phyloP scores from a whole-genome alignment of 2,329 filamentous ascomycete species.

The Karstenula rhodostoma region DNA sequence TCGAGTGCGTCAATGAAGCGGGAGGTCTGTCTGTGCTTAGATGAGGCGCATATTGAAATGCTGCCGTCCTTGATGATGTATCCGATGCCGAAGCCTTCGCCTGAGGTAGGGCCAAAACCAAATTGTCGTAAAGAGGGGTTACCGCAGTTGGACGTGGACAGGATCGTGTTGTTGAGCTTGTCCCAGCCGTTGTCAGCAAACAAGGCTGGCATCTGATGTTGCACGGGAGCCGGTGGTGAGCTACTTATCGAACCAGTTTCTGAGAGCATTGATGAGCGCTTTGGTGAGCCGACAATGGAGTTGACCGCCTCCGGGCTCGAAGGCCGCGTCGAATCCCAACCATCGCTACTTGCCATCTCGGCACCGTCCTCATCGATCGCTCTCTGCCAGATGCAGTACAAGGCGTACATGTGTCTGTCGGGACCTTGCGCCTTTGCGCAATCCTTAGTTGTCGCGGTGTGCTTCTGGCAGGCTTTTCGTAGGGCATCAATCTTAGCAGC shows the following conservation, averaged over 20 bases:
- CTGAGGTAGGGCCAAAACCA: slow-evolving; percentile 93
- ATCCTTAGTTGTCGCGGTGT: slow-evolving; percentile 79
- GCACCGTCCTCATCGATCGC: slow-evolving; percentile 76
- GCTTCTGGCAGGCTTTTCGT: slow-evolving; percentile 81
- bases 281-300: slow-evolving; percentile 63
- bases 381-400: slow-evolving; percentile 95
- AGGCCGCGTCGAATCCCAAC: slow-evolving; percentile 52
- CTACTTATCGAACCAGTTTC: slow-evolving; percentile 57
- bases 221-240: slow-evolving; percentile 60
- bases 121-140: slow-evolving; percentile 95
- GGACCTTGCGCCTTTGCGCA: slow-evolving; percentile 91
- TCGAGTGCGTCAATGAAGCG: slow-evolving; percentile 91
- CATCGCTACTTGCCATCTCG: slow-evolving; percentile 64
- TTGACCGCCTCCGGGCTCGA: slow-evolving; percentile 63
- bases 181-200: slow-evolving; percentile 94
- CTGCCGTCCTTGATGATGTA: slow-evolving; percentile 98
- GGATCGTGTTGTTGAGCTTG: slow-evolving; percentile 89
- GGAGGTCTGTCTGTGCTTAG: slow-evolving; percentile 91
- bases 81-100: slow-evolving; percentile 94
- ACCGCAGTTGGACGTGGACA: slow-evolving; percentile 98
- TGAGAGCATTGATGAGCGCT: slow-evolving; percentile 60
- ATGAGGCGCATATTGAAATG: slow-evolving; percentile 89
- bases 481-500: slow-evolving; percentile 86
- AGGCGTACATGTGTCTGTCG: slow-evolving; percentile 90
- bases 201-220: slow-evolving; percentile 72